These are phyloP conservation scores for Globisporangium radiosum DNA, from an alignment of 352 stramenopile species.

Conservation along the genomic window DNA sequence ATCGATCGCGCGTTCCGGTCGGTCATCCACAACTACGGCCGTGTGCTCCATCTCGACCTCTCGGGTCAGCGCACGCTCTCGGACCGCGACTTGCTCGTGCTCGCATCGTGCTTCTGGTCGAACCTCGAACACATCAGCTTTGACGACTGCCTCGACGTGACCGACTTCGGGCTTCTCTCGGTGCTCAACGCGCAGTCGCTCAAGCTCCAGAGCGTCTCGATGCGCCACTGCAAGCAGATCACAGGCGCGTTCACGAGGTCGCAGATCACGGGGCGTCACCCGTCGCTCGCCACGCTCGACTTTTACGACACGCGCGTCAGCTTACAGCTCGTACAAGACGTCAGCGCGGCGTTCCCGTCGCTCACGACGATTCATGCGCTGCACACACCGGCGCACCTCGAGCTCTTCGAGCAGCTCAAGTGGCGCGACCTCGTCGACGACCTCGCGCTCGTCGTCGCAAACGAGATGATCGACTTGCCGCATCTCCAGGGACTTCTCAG, in stretches of 20 bases:
- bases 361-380: slow-evolving; percentile 47
- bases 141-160: slow-evolving; percentile 72
- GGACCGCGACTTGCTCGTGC: slow-evolving; percentile 70
- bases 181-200: slow-evolving; percentile 81
- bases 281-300: slow-evolving; percentile 44
- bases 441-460: slow-evolving; percentile 47
- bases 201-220: slow-evolving; percentile 49
- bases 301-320: slow-evolving; percentile 63
- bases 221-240: slow-evolving; percentile 75
- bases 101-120: slow-evolving; percentile 77
- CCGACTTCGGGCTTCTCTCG: slow-evolving; percentile 71
- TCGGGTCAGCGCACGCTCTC: slow-evolving; percentile 60
- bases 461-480: slow-evolving; percentile 55
- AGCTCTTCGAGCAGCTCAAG: slow-evolving; percentile 40
- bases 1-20: slow-evolving; percentile 55
- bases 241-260: slow-evolving; percentile 40
- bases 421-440: slow-evolving; percentile 41
- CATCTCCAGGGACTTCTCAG: slow-evolving; percentile 43
- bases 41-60: slow-evolving; percentile 53
- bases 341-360: slow-evolving; percentile 60
- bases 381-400: slow-evolving; percentile 67
- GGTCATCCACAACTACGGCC: slow-evolving; percentile 60
- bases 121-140: slow-evolving; percentile 56
- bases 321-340: slow-evolving; percentile 28
- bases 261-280: slow-evolving; percentile 49